phyloP scores from a whole-genome alignment of 306 rosid genomes.

The Cicer yamashitae region DNA sequence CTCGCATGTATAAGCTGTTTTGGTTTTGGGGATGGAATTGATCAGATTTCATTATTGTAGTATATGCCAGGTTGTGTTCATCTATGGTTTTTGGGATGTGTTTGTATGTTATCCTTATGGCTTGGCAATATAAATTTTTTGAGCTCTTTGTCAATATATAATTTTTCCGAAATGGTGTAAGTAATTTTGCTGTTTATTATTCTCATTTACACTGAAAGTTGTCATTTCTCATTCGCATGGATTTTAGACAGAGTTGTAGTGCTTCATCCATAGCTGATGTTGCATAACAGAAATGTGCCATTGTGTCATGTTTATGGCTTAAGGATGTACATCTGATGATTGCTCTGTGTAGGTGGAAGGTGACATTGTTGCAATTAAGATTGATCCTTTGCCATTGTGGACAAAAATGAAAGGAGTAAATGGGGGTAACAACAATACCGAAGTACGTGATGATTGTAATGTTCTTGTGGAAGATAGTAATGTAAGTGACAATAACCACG shows the following conservation, averaged over 20 bases:
- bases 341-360: slow-evolving; percentile 79
- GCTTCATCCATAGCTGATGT: slow-evolving; percentile 25
- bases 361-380: slow-evolving; percentile 74
- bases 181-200: neutral
- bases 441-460: slow-evolving; percentile 51
- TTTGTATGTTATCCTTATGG: neutral
- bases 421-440: slow-evolving; percentile 49
- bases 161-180: neutral
- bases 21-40: neutral
- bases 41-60: neutral
- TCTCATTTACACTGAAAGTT: slow-evolving; percentile 14
- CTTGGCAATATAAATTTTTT: neutral
- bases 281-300: slow-evolving; percentile 26
- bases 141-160: neutral
- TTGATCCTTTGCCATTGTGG: slow-evolving; percentile 77
- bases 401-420: slow-evolving; percentile 77
- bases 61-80: neutral
- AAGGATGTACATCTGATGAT: slow-evolving; percentile 36
- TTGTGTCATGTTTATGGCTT: slow-evolving; percentile 26
- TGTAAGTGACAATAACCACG: slow-evolving; percentile 43
- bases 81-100: neutral
- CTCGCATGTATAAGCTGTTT: neutral
- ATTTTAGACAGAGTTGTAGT: slow-evolving; percentile 29
- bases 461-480: slow-evolving; percentile 51
- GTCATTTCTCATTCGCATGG: slow-evolving; percentile 25